A percentile compares a stretch with the other conserved stretches of the same genome.
Conservation (phyloP, 2,329 filamentous ascomycete species). For the Ceratocystiopsis minuta region DNA sequence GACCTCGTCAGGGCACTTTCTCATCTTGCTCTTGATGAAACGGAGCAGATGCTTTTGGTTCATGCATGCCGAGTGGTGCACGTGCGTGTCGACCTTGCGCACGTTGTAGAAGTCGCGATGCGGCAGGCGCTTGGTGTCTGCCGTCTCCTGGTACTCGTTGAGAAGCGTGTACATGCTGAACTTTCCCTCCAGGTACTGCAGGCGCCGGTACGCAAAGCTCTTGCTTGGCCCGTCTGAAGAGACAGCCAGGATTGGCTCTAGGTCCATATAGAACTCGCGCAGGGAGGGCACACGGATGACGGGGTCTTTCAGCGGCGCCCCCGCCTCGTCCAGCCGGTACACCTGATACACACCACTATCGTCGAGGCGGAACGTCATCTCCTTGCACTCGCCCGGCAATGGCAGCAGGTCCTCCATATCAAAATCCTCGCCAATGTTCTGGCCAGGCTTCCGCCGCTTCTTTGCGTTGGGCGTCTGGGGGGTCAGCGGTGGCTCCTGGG, state of each 20-base stretch:
- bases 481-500: not conserved
- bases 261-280: conserved; percentile 87
- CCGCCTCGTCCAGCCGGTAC: conserved; percentile 47
- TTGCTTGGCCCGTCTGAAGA: conserved; percentile 93
- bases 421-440: conserved; percentile 87
- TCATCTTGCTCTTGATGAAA: conserved; percentile 99
- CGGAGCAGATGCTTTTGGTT: conserved; percentile 96
- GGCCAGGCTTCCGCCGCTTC: conserved; percentile 55
- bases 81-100: conserved; percentile 94
- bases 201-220: conserved; percentile 84
- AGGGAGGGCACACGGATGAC: conserved; percentile 76
- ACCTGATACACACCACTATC: conserved; percentile 82
- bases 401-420: conserved; percentile 61
- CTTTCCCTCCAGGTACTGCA: conserved; percentile 92
- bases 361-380: conserved; percentile 64
- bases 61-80: conserved; percentile 98
- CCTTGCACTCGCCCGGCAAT: conserved; percentile 44
- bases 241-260: conserved; percentile 72
- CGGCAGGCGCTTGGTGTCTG: conserved; percentile 92
- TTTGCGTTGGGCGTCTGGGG: conserved; percentile 1
- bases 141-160: conserved; percentile 95
- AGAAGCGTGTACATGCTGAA: conserved; percentile 87
- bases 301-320: conserved; percentile 44
- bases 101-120: conserved; percentile 99
- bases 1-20: conserved; percentile 87